Base-by-base conservation (phyloP, 768 basidiomycete species). In the Termitomyces bulborhizus region DNA sequence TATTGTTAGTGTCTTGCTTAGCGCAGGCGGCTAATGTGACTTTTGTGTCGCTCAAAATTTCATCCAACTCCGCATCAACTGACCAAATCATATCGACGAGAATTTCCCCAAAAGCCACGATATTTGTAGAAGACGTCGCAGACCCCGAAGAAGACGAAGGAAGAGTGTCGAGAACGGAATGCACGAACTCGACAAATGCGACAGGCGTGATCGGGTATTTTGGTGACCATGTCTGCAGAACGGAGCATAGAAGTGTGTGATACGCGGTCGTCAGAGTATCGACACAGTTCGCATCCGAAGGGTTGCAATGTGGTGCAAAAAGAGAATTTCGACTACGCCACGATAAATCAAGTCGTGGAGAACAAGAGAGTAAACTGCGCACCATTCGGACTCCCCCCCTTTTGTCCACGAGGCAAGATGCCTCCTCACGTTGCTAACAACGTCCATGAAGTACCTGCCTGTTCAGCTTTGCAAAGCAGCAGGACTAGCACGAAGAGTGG, bases 11-110 rank as follows among this genome's bases (percentile, higher is more conserved):
- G 24, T 69, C 67, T 41, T 67, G 63, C n/a, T 75, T 73, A 39
- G 72, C 64, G 57, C 60, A 64, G 26, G 68, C 65, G 36, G 71
- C 65, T 44, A 80, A 62, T 43, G 73, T 62, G 29, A 65, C 56
- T 66, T 80, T 82, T 44, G 77, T 76, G 60, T 90, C 86, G 13
- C 69, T 66, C 36, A 86, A 60, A 29, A 84, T 68, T 62, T 91
- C 90, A 55, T 93, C 91, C 56, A 93, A 68, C 59, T 87, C 82
- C 37, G 81, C 75, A 69, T 93, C 92, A 44, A 89, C 67, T 18
- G 89, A 79, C 92, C 92, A 94, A 44, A 91, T 75, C 62, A 88
- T 76, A 65, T 94, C 92, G 21, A 94, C 79, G 3, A 93, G 72
- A 45, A 82, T 68, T 61, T 91, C 89, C 11, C 85, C 85, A 54